phyloP scores from a whole-genome alignment of 2,329 filamentous ascomycete genomes.

The Ophiostoma populinum region DNA sequence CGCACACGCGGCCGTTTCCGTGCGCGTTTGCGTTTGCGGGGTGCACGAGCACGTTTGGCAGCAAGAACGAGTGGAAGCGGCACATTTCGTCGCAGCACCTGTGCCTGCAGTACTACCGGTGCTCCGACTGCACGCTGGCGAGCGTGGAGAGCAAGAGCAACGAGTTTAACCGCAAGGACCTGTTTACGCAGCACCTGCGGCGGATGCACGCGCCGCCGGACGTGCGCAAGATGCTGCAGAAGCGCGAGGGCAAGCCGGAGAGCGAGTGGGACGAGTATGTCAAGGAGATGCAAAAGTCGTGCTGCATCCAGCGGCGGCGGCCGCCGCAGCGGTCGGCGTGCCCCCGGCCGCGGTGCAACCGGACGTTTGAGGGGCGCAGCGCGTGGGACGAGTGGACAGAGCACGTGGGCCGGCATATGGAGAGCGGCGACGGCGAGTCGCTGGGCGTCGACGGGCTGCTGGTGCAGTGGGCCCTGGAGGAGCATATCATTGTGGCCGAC shows the following conservation, averaged over 20 bases:
- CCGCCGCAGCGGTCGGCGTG: slow-evolving; percentile 58
- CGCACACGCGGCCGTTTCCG: slow-evolving; percentile 57
- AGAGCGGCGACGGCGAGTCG: slow-evolving; percentile 45
- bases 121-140: slow-evolving; percentile 40
- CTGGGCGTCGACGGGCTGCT: slow-evolving; percentile 41
- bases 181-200: slow-evolving; percentile 86
- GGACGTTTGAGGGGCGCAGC: slow-evolving; percentile 49
- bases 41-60: slow-evolving; percentile 68
- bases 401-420: slow-evolving; percentile 79
- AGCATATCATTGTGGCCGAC: slow-evolving; percentile 42
- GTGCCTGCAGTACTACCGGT: slow-evolving; percentile 46
- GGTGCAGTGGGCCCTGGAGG: slow-evolving; percentile 44
- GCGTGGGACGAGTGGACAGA: slow-evolving; percentile 89
- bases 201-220: slow-evolving; percentile 75
- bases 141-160: slow-evolving; percentile 39
- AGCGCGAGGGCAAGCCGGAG: slow-evolving; percentile 41
- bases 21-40: slow-evolving; percentile 78
- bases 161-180: slow-evolving; percentile 84
- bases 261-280: slow-evolving; percentile 47
- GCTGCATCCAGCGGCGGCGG: slow-evolving; percentile 50
- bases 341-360: slow-evolving; percentile 52
- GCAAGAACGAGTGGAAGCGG: slow-evolving; percentile 96
- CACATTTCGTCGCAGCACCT: slow-evolving; percentile 87
- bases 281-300: slow-evolving; percentile 55
- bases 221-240: slow-evolving; percentile 38